Base-by-base conservation (phyloP, 129 eudicot genomes). In the Centaurea solstitialis region DNA sequence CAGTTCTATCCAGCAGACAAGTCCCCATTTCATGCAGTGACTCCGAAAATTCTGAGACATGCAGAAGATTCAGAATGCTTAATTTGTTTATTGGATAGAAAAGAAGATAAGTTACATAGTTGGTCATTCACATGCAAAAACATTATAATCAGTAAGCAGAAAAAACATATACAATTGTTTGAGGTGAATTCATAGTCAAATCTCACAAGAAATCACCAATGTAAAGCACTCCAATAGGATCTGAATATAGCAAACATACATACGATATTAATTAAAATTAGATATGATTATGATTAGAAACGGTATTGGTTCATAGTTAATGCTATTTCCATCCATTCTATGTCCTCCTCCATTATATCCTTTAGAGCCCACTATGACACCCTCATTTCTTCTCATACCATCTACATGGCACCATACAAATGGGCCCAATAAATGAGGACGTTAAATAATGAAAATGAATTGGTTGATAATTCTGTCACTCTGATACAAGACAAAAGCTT, bases 11-110 rank as follows among this genome's bases (percentile, higher is more conserved):
- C 85, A 75, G 75, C 43, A 95, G 90, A 86, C 92, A 92, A 74
- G 81, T 82, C 69, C 98, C 99, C 92, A 95, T 86, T 79, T 95
- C 99, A 66, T 76, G 83, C 74, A 95, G 85, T 18, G 99, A 95
- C 80, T 87, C 94, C 4, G 98, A 92, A 81, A 92, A 95, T 83
- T 95, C 99, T 95, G 97, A 59, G 79, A 87, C 57, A 21, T 21
- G 43, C 59, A 83, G 15, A 45, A 47, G 61, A 13, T 47, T 26
- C 33, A 70, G n/a, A 76, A 40, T 82, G 59, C 76, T 43, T 79
- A 24, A 74, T 24, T 33, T 26, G 65, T 72, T 69, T 68, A 80
- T 33, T 74, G 7, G 59, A 45, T 11, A 45, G 26, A 57, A 23
- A 72, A 4, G 22, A 39, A 21, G 12, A 72, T 45, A 45, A 45